Evolutionary conservation across 371 early-diverging fungal genomes (phyloP), one percentile per base, ranked within the genome.

Genomic region (Smittium culicis): DNA sequence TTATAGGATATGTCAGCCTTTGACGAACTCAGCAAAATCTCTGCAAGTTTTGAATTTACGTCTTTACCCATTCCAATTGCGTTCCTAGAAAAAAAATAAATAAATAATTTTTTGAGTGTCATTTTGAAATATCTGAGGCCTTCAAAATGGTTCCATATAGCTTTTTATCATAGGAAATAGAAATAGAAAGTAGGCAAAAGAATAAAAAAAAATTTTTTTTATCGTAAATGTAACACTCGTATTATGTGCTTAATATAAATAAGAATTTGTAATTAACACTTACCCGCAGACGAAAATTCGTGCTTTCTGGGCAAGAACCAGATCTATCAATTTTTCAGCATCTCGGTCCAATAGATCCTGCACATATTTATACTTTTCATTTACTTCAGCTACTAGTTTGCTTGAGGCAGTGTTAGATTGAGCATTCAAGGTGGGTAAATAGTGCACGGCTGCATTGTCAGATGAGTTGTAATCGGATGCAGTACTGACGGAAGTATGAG

Each of bases 71-170:
- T 95, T 1, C 88, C 88, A 73, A 85, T 83, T 20, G 92, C 89
- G 76, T 88, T 89, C 65, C 86, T 94, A 79, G 93, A 96, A 8
- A 95, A 85, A 77, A 85, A 95, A 45, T n/a, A n/a, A n/a, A n/a
- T n/a, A n/a, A n/a, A n/a, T n/a, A n/a, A n/a, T n/a, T n/a, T n/a
- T n/a, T n/a, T n/a, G n/a, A n/a, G n/a, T n/a, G n/a, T n/a, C n/a
- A n/a, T n/a, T n/a, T n/a, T n/a, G n/a, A n/a, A n/a, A n/a, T n/a
- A n/a, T n/a, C n/a, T n/a, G n/a, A n/a, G n/a, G n/a, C n/a, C n/a
- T n/a, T n/a, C n/a, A n/a, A n/a, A n/a, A n/a, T n/a, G n/a, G n/a
- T n/a, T n/a, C n/a, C n/a, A n/a, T n/a, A n/a, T n/a, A n/a, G n/a
- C n/a, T n/a, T n/a, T n/a, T n/a, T n/a, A n/a, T n/a, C n/a, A n/a